These are phyloP conservation scores for Amanita fuliginea DNA, from an alignment of 768 basidiomycete species.

Conservation along the genomic window DNA sequence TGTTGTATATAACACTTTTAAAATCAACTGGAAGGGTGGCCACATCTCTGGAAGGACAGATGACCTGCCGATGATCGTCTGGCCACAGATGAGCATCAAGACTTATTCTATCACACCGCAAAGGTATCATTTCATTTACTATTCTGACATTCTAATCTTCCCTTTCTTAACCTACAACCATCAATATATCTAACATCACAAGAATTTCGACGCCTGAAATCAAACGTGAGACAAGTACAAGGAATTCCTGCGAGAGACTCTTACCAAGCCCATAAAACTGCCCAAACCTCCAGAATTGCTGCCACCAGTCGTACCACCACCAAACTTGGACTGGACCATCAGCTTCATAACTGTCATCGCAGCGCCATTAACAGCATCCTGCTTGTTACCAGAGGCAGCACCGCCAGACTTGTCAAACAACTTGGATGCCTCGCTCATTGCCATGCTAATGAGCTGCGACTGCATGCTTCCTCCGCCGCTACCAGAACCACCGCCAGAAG, in stretches of 20 bases:
- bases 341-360: slow-evolving; percentile 83
- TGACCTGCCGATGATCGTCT: too few species aligned
- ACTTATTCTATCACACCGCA: too few species aligned
- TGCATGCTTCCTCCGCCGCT: slow-evolving; percentile 32
- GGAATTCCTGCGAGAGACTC: slow-evolving; percentile 14
- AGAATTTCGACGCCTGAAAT: slow-evolving; percentile 19
- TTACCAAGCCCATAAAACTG: slow-evolving; percentile 49
- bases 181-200: neutral
- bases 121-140: too few species aligned
- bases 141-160: too few species aligned
- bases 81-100: too few species aligned
- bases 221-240: neutral
- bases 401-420: slow-evolving; percentile 64
- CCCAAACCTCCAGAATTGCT: slow-evolving; percentile 62
- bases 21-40: too few species aligned
- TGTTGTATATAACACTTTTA: too few species aligned
- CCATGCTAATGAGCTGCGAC: slow-evolving; percentile 70
- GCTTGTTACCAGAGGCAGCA: slow-evolving; percentile 56
- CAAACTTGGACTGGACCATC: slow-evolving; percentile 57
- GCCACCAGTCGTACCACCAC: slow-evolving; percentile 38
- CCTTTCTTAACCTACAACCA: too few species aligned
- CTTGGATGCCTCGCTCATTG: slow-evolving; percentile 75
- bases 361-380: slow-evolving; percentile 78
- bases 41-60: too few species aligned
- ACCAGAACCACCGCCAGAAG: slow-evolving; percentile 30